phyloP scores from a whole-genome alignment of 164 flowering plant genomes.

The Echeveria elegans region DNA sequence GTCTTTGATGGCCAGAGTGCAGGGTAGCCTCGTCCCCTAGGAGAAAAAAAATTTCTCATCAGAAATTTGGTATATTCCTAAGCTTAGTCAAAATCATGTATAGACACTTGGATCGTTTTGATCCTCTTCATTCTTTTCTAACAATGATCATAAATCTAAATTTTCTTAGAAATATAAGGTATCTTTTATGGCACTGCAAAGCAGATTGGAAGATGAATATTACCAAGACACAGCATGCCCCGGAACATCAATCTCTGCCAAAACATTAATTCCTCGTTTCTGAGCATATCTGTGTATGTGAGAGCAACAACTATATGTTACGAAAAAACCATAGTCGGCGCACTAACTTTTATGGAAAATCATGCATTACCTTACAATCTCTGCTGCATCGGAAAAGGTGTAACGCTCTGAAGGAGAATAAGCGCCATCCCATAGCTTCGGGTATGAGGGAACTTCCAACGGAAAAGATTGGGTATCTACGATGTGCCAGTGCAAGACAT shows the following conservation, averaged over 20 bases:
- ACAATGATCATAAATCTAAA: not conserved
- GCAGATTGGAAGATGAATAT: not conserved
- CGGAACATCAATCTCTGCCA: conserved; percentile 89
- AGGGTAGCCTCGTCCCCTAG: conserved; percentile 90
- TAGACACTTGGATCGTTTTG: too few relatives aligned
- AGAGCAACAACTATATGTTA: conserved; percentile 2
- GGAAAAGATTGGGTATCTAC: conserved; percentile 88
- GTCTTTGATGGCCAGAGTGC: conserved; percentile 64
- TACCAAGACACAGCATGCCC: conserved; percentile 86
- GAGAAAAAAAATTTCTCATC: conserved; percentile 7
- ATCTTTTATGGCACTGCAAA: not conserved
- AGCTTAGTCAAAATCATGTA: not conserved
- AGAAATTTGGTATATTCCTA: not conserved
- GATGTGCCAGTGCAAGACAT: conserved; percentile 94
- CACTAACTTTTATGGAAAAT: too few relatives aligned
- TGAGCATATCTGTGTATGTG: conserved; percentile 56
- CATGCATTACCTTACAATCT: conserved; percentile 65
- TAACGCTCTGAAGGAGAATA: conserved; percentile 64
- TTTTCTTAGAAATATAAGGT: too few relatives aligned
- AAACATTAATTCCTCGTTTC: conserved; percentile 58
- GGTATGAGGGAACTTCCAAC: conserved; percentile 83
- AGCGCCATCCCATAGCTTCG: conserved; percentile 85
- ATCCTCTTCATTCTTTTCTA: too few relatives aligned
- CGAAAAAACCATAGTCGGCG: conserved; percentile 1
- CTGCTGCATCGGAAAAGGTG: conserved; percentile 69